Evolutionary conservation across 768 basidiomycete species (phyloP).

Genomic region (Panaeolus cyanescens): DNA sequence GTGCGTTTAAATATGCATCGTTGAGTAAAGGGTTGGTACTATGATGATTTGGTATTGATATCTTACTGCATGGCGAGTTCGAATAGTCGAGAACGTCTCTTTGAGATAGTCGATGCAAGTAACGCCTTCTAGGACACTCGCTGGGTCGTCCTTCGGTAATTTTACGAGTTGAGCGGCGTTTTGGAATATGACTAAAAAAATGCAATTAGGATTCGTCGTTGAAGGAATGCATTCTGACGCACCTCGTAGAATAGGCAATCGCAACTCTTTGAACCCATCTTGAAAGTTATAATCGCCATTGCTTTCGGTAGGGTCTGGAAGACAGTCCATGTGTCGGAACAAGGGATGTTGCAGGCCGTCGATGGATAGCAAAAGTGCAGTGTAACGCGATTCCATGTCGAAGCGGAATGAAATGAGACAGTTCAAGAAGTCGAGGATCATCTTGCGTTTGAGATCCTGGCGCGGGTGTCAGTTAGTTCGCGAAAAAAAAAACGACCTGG

Average conservation of each 20-base stretch:
- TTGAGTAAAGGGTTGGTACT: background rate
- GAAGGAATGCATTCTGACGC: background rate
- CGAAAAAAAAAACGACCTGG: background rate
- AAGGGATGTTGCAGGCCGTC: slow-evolving; percentile 58
- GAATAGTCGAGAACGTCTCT: slow-evolving; percentile 10
- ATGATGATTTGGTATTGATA: background rate
- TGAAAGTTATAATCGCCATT: slow-evolving; percentile 29
- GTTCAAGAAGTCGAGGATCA: slow-evolving; percentile 55
- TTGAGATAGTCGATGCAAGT: slow-evolving; percentile 12
- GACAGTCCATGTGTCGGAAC: slow-evolving; percentile 31
- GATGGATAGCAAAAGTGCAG: slow-evolving; percentile 57
- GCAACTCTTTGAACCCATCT: slow-evolving; percentile 30
- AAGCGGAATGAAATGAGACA: slow-evolving; percentile 48
- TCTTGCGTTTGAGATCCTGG: slow-evolving; percentile 49
- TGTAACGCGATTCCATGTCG: slow-evolving; percentile 61
- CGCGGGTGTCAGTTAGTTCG: background rate
- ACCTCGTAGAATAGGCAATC: slow-evolving; percentile 33
- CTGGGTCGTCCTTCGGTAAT: background rate
- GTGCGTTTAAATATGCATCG: background rate
- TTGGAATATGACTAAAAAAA: slow-evolving; percentile 7
- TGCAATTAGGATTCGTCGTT: background rate
- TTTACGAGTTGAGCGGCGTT: slow-evolving; percentile 4
- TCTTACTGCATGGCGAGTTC: slow-evolving; percentile 6
- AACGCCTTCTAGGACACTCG: background rate
- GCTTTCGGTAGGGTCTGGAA: slow-evolving; percentile 12